Evolutionary conservation across 495 filamentous ascomycete genomes (phyloP).

Genomic region (Astrothelium macrocarpum): DNA sequence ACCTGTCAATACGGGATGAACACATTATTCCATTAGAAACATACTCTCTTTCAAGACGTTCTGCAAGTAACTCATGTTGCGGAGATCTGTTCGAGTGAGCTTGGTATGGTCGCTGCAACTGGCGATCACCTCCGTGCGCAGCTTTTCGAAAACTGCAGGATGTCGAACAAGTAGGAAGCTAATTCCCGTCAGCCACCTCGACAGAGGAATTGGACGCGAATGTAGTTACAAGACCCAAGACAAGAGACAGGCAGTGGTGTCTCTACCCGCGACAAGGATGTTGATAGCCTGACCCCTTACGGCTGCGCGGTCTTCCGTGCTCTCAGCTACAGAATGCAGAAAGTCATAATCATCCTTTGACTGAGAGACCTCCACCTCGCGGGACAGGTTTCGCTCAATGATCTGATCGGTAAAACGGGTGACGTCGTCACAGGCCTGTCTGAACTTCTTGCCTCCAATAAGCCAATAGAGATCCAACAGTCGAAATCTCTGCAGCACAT

Average conservation of each 20-base stretch:
- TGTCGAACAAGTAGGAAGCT: slow-evolving; percentile 1
- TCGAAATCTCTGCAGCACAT: slow-evolving; percentile 26
- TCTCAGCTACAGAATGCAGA: slow-evolving; percentile 1
- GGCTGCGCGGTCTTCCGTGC: slow-evolving; percentile 9
- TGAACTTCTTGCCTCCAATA: slow-evolving; percentile 13
- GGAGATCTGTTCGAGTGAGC: background rate
- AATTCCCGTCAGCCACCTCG: background rate
- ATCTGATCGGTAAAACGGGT: slow-evolving; percentile 11
- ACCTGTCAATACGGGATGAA: background rate
- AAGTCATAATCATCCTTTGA: slow-evolving; percentile 11
- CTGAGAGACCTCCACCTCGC: background rate
- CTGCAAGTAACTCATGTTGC: background rate
- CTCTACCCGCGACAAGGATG: slow-evolving; percentile 29
- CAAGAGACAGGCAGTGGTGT: slow-evolving; percentile 29
- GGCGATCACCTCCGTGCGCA: background rate
- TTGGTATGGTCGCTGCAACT: background rate
- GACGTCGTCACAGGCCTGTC: slow-evolving; percentile 2
- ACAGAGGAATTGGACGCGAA: background rate
- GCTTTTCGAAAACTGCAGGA: background rate
- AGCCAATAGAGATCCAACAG: slow-evolving; percentile 24
- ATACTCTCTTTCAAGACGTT: slow-evolving; percentile 2
- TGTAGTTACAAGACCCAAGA: slow-evolving; percentile 23
- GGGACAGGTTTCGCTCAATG: slow-evolving; percentile 9
- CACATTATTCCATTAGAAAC: background rate
- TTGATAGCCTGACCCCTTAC: slow-evolving; percentile 15